A percentile compares a stretch with the other conserved stretches of the same genome.
phyloP scores from a whole-genome alignment of 148 eudicot species.

The Silene conica region DNA sequence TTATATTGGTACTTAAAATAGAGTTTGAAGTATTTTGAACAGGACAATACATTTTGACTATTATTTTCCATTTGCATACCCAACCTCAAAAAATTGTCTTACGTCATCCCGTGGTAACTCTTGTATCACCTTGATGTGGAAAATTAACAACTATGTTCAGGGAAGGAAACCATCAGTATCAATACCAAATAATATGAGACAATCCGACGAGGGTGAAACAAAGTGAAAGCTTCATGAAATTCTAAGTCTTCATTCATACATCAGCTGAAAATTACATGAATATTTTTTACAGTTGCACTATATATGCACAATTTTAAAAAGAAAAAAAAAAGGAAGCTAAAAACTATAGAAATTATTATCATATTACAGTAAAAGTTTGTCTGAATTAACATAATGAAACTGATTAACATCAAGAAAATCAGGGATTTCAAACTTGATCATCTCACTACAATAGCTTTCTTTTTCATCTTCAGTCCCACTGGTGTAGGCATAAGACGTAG shows the following conservation, averaged over 20 bases:
- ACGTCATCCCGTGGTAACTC: too few species aligned
- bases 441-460: constrained; percentile 59
- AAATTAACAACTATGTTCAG: constrained; percentile 13
- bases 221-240: constrained; percentile 27
- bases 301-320: constrained; percentile 17
- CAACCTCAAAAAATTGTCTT: too few species aligned
- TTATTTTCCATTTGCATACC: too few species aligned
- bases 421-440: constrained; percentile 60
- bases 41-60: too few species aligned
- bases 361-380: constrained; percentile 13
- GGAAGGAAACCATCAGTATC: constrained; percentile 25
- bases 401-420: constrained; percentile 52
- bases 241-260: constrained; percentile 20
- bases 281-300: constrained; percentile 24
- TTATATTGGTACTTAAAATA: too few species aligned
- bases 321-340: not conserved
- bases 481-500: constrained; percentile 36
- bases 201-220: constrained; percentile 7
- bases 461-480: constrained; percentile 58
- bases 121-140: not conserved
- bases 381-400: constrained; percentile 40
- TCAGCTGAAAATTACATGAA: constrained; percentile 32
- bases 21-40: too few species aligned
- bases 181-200: constrained; percentile 17
- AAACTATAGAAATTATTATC: not conserved